Evolutionary conservation across 371 early-diverging fungal species (phyloP).

Genomic region (Nematocida sp.): DNA sequence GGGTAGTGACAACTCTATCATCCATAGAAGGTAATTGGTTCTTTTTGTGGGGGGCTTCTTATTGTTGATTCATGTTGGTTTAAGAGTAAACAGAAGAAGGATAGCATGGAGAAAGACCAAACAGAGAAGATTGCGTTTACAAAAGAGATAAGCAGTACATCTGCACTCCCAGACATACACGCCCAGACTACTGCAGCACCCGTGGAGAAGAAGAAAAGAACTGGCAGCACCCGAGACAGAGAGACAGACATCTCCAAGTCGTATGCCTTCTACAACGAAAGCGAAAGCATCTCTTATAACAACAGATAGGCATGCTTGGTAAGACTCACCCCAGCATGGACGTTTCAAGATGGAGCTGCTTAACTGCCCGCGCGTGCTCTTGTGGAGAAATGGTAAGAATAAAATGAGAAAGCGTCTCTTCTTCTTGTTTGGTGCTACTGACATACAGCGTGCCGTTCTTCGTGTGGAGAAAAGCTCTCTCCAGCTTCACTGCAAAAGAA

Average conservation of each 20-base stretch:
- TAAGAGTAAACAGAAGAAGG: too few species aligned
- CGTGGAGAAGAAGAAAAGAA: background rate
- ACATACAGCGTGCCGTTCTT: slow-evolving; percentile 19
- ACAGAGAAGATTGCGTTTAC: background rate
- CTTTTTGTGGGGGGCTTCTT: too few species aligned
- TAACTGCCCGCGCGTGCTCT: slow-evolving; percentile 2
- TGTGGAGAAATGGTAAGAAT: slow-evolving; percentile 16
- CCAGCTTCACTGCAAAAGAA: slow-evolving; percentile 59
- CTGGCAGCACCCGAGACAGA: background rate
- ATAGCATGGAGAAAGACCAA: background rate
- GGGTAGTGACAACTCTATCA: too few species aligned
- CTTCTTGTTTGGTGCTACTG: background rate
- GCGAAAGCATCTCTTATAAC: slow-evolving; percentile 40
- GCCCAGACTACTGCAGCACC: too few species aligned
- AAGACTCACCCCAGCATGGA: background rate
- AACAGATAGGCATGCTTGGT: slow-evolving; percentile 28
- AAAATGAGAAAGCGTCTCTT: background rate
- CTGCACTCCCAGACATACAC: too few species aligned
- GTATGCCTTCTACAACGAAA: slow-evolving; percentile 23
- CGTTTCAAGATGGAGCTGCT: background rate
- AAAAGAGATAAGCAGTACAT: too few species aligned
- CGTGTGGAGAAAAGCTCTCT: slow-evolving; percentile 19
- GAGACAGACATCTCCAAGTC: background rate
- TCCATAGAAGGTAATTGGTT: too few species aligned
- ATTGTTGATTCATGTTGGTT: too few species aligned